phyloP scores from a whole-genome alignment of 1,284 basidiomycete species.

The Irpex sp. region DNA sequence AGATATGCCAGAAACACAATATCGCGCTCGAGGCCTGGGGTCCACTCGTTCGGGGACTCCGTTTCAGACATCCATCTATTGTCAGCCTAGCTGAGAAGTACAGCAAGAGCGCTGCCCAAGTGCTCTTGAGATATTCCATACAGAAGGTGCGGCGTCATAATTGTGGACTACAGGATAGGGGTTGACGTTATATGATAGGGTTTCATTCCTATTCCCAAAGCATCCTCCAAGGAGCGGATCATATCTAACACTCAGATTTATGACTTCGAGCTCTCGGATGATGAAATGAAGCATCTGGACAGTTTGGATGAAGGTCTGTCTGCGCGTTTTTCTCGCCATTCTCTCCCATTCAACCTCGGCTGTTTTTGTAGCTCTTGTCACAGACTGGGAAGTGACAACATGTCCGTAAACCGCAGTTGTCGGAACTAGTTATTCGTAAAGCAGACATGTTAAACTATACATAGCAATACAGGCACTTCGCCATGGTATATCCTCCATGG shows the following conservation, averaged over 20 bases:
- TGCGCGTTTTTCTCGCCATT: not conserved
- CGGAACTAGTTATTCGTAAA: not conserved
- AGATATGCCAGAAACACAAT: conserved; percentile 51
- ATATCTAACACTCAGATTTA: conserved; percentile 55
- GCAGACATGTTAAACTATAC: not conserved
- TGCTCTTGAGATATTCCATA: conserved; percentile 74
- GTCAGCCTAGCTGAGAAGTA: conserved; percentile 45
- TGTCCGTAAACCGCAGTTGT: conserved; percentile 20
- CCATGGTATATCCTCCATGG: not conserved
- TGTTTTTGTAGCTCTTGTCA: conserved; percentile 35
- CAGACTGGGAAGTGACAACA: conserved; percentile 51
- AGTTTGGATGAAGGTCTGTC: conserved; percentile 50
- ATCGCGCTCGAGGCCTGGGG: conserved; percentile 67
- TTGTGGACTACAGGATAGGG: not conserved
- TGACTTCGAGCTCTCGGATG: conserved; percentile 50
- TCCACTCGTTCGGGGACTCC: conserved; percentile 47
- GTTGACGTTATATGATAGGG: conserved; percentile 31
- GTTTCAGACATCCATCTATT: conserved; percentile 47
- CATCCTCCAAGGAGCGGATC: conserved; percentile 50
- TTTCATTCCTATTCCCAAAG: conserved; percentile 60
- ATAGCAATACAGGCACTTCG: not conserved
- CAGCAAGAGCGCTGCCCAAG: conserved; percentile 58
- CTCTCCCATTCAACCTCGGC: not conserved
- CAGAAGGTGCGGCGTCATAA: conserved; percentile 53
- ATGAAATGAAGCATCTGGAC: conserved; percentile 51